A percentile compares a stretch with the other conserved stretches of the same genome.
Conservation (phyloP, 495 filamentous ascomycete species). For the Clohesyomyces aquaticus region DNA sequence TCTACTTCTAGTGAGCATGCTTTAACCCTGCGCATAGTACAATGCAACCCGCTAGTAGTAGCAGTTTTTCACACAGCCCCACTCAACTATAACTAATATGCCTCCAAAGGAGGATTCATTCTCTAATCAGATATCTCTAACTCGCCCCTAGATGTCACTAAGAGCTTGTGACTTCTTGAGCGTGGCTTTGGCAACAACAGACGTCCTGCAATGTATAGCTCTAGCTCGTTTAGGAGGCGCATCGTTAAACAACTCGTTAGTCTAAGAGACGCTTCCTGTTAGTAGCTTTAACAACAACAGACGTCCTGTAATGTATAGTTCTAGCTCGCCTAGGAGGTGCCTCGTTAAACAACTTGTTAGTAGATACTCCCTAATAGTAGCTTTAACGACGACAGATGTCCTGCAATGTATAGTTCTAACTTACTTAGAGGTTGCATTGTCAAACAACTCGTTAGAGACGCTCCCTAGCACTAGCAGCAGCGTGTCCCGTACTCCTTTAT, state of each 20-base stretch:
- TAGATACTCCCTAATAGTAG: too few relatives aligned
- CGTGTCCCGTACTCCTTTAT: too few relatives aligned
- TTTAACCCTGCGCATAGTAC: slow-evolving; percentile 25
- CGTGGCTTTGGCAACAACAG: slow-evolving; percentile 20
- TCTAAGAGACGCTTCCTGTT: slow-evolving; percentile 10
- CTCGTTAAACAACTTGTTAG: too few relatives aligned
- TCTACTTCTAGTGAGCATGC: slow-evolving; percentile 9
- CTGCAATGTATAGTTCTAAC: too few relatives aligned
- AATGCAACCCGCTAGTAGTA: slow-evolving; percentile 9
- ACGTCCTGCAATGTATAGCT: slow-evolving; percentile 22
- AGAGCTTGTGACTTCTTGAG: slow-evolving; percentile 35
- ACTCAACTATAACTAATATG: slow-evolving; percentile 20
- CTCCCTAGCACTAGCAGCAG: too few relatives aligned
- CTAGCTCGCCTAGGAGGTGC: too few relatives aligned
- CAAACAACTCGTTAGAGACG: too few relatives aligned
- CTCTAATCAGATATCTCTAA: slow-evolving; percentile 26
- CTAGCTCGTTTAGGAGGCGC: slow-evolving; percentile 23
- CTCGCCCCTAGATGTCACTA: slow-evolving; percentile 15
- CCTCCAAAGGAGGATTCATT: slow-evolving; percentile 22
- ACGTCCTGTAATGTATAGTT: too few relatives aligned
- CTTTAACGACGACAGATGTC: too few relatives aligned
- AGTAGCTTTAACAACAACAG: too few relatives aligned
- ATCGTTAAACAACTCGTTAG: slow-evolving; percentile 30
- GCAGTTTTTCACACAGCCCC: slow-evolving; percentile 23
- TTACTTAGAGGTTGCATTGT: too few relatives aligned